Percentiles rank a stretch among this genome's conserved stretches.
These are phyloP conservation scores for Pythium periplocum DNA, from an alignment of 352 stramenopile species.

Conservation along the genomic window DNA sequence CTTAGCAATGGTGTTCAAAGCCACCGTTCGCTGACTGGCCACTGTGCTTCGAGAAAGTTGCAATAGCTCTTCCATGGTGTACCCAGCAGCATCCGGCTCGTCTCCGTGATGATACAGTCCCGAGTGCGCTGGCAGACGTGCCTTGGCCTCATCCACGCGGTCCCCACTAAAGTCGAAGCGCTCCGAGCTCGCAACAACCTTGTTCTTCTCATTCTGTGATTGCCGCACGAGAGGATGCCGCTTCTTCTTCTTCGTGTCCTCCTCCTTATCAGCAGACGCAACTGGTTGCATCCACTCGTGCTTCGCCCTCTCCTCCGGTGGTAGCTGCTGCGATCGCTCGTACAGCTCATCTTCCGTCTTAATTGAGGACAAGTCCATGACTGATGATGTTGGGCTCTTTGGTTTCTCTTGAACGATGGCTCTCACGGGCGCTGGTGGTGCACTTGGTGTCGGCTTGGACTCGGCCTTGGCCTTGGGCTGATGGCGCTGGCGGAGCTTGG, in stretches of 20 bases:
- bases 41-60: slow-evolving; percentile 69
- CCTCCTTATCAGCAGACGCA: not conserved
- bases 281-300: slow-evolving; percentile 64
- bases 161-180: slow-evolving; percentile 69
- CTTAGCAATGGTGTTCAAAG: slow-evolving; percentile 55
- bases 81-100: slow-evolving; percentile 60
- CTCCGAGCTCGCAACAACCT: slow-evolving; percentile 33
- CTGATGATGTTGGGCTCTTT: slow-evolving; percentile 7
- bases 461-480: not conserved
- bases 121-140: slow-evolving; percentile 36
- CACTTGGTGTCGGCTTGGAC: slow-evolving; percentile 3
- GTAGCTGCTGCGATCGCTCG: slow-evolving; percentile 33
- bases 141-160: slow-evolving; percentile 5
- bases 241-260: not conserved
- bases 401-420: not conserved
- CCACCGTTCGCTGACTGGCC: slow-evolving; percentile 63
- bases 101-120: slow-evolving; percentile 80
- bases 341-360: slow-evolving; percentile 62
- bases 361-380: slow-evolving; percentile 44
- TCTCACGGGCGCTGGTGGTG: slow-evolving; percentile 1
- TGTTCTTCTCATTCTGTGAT: slow-evolving; percentile 11
- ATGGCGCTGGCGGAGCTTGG: slow-evolving; percentile 50
- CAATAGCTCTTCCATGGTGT: slow-evolving; percentile 68
- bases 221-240: slow-evolving; percentile 1
- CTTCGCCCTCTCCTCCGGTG: slow-evolving; percentile 67